Base-by-base conservation (phyloP, 352 stramenopile species). In the Blastocystis sp. region DNA sequence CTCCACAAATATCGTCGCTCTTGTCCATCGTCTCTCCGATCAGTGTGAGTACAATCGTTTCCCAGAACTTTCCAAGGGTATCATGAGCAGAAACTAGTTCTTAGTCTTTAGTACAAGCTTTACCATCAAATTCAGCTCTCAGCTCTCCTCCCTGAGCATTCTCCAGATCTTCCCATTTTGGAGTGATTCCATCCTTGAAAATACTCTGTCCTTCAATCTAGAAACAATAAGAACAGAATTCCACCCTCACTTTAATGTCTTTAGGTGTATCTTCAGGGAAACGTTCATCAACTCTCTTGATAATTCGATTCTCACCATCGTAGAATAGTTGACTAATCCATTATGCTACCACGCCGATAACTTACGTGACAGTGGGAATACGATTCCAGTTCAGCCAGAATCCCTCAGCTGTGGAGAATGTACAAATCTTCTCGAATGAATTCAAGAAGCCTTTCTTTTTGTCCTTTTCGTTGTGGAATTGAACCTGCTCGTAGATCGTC, bases 141-240 rank as follows among this genome's bases (percentile, higher is more conserved):
- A 91, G 95, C 82, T 97, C 94, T 89, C 93, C 94, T 42, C 94
- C 94, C 24, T 93, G 92, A 78, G 94, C 95, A 91, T 97, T 97
- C 87, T 94, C 92, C 2, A 92, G 92, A 90, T 96, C 94, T 89
- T 97, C 94, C 94, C 94, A 97, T 90, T 96, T 92, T 30, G 94
- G 94, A 35, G 92, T 90, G 89, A 97, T 95, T 57, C 94, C 94
- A 22, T 95, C 93, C 82, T 95, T 95, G 91, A 97, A 97, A 42
- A 97, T 88, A 70, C 87, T 91, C 24, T 90, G 90, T 51, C 90
- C 90, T 37, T 91, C 87, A 37, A 91, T 90, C 69, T 91, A 69
- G 30, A 24, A 3, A 33, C 56, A 40, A 56, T 33, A 42, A 81
- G 19, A 24, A 66, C 51, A 24, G 3, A 79, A 1, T 24, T 15